Conservation (phyloP, 176 grass and related monocot genomes). For the Rhipidocladum racemiflorum region DNA sequence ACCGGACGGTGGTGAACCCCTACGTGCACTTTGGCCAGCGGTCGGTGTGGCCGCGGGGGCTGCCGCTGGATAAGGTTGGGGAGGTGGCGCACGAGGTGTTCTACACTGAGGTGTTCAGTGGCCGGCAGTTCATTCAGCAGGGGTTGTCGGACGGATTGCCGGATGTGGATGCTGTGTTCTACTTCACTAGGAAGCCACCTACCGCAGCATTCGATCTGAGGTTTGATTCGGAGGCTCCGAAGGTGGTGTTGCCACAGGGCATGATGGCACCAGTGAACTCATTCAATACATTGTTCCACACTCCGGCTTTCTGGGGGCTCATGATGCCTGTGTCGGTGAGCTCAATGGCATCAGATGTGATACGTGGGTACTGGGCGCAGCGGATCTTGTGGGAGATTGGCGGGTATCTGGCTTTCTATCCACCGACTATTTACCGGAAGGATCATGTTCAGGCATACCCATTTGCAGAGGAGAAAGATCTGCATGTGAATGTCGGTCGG, state of each 20-base stretch:
- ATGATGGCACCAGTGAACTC: conserved; percentile 92
- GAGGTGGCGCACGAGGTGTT: conserved; percentile 88
- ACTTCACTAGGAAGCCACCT: conserved; percentile 91
- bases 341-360: conserved; percentile 95
- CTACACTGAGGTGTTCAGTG: conserved; percentile 89
- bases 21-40: conserved; percentile 98
- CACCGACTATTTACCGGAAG: conserved; percentile 80
- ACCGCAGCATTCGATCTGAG: conserved; percentile 56
- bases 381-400: conserved; percentile 97
- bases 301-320: conserved; percentile 89
- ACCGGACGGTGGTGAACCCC: conserved; percentile 88
- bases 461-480: conserved; percentile 92
- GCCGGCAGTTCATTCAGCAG: conserved; percentile 95
- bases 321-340: conserved; percentile 92
- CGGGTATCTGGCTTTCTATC: conserved; percentile 82
- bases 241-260: conserved; percentile 88
- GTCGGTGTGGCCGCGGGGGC: conserved; percentile 86
- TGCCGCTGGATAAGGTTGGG: conserved; percentile 83
- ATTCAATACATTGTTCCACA: conserved; percentile 91
- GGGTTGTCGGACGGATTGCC: conserved; percentile 89
- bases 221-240: conserved; percentile 82
- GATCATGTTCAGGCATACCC: conserved; percentile 73
- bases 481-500: conserved; percentile 87
- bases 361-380: conserved; percentile 90
- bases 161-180: conserved; percentile 88